Evolutionary conservation across 169 alveolate species (phyloP), one percentile per base, ranked within the genome.

Genomic region (Theileria equi): DNA sequence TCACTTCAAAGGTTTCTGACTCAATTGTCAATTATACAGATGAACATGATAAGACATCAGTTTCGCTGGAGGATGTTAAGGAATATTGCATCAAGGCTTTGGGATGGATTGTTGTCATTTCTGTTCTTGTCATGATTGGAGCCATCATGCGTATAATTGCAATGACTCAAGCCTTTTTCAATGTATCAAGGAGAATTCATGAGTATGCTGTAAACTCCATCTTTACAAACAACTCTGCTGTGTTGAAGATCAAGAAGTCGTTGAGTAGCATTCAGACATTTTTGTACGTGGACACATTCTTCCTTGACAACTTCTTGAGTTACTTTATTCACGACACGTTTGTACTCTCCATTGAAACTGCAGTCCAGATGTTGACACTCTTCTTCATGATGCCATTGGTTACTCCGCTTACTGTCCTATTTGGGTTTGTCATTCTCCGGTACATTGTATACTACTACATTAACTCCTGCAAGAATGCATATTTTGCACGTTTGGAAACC

Each of bases 121-220:
- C 50, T 16, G 31, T 57, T 6, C 23, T 57, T 16, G 53, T 57
- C 13, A 36, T 57, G 25, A 23, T 40, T 10, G 62, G 36, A 59
- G 10, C 54, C 3, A 25, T 59, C 1, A 59, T 28, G 11, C 31
- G 50, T 13, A 11, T 28, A 1, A 31, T 59, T n/a, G 28, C 44
- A 2, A 13, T 59, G 11, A 17, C 69, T 7, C 32, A 13, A 2
- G 28, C 64, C 36, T 59, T 64, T 38, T 43, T 72, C 10, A 32
- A 21, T 5, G 60, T 76, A 0, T 72, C 82, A 10, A 55, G 69
- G 36, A 60, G 48, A 34, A 61, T 72, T 0, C 82, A 72, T 52
- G 60, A 45, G n/a, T 72, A 25, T 31, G 35, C 45, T 25, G 63
- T 72, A 61, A 72, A 63, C 23, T 72, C 82, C 7, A 29, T 72